These are phyloP conservation scores for Petunia axillaris DNA, from an alignment of 257 asterid species.

Conservation along the genomic window DNA sequence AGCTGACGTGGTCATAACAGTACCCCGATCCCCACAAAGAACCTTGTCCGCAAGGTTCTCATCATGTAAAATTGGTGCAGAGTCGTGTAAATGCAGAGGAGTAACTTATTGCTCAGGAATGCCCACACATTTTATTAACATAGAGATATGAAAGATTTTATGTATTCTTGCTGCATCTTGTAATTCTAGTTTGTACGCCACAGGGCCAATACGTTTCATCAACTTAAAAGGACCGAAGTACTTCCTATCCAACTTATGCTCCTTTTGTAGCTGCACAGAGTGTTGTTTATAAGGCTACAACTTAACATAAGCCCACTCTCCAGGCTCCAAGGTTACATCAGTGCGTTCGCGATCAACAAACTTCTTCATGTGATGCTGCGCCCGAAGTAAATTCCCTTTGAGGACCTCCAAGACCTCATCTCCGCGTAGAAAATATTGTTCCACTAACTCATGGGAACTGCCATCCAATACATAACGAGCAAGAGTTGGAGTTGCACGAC, in stretches of 20 bases:
- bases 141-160: background rate
- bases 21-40: too few species aligned
- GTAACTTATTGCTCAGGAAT: too few species aligned
- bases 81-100: too few species aligned
- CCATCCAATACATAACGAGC: too few species aligned
- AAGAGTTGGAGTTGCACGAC: background rate
- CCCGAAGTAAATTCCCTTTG: background rate
- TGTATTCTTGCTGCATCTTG: background rate
- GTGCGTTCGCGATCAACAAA: too few species aligned
- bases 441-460: background rate
- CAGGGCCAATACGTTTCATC: background rate
- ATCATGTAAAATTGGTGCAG: too few species aligned
- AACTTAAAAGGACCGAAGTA: background rate
- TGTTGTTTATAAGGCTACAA: background rate
- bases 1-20: too few species aligned
- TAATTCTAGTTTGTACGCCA: background rate
- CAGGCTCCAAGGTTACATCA: too few species aligned
- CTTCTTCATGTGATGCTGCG: background rate
- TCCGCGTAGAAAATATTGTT: background rate
- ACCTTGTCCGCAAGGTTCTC: too few species aligned
- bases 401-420: background rate
- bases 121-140: too few species aligned
- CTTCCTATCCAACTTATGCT: background rate
- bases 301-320: too few species aligned
- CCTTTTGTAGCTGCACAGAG: background rate